Evolutionary conservation across 306 rosid genomes (phyloP), one percentile per base, ranked within the genome.

Genomic region (Carpinus viminea): DNA sequence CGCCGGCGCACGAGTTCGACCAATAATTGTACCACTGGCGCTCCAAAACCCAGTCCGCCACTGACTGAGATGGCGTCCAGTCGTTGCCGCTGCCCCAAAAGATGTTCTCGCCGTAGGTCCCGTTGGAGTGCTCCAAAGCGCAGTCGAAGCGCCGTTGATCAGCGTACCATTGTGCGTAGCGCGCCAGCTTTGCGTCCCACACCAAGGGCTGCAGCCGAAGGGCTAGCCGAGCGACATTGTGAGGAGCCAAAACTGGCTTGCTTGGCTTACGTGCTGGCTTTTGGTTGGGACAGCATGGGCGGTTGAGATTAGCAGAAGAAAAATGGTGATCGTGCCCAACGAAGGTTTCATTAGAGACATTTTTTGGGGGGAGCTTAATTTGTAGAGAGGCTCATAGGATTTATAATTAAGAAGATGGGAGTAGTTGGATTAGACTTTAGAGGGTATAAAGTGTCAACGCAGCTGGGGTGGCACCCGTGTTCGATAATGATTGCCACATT

Each of bases 91-190:
- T 92, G 0, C 98, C 98, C 98, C 98, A 95, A 64, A 95, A 95
- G 18, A 95, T 92, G 78, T 92, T 95, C 86, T 95, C 98, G 0
- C 98, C 98, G 7, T 89, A 95, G 0, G 96, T 98, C 18, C 98
- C 98, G 1, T 80, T 80, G 0, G 98, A 95, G 75, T 95, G 98
- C 80, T 75, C 68, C 18, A 95, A 79, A 0, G 84, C 90, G 16
- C 98, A 95, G 73, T 95, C 98, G 0, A 18, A 20, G 0, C 88
- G 86, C 80, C 98, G 85, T 54, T 89, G 86, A 88, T 87, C 86
- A 1, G 95, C 98, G 4, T 93, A 95, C 85, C 86, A 84, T 59
- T 75, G 85, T 0, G 98, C 98, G 55, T 92, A 95, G 38, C 38
- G 73, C 0, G 84, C 80, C 13, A 91, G 78, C 31, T 82, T 89